Conservation (phyloP, 2,329 filamentous ascomycete species). For the Aspergillus pseudonomiae region DNA sequence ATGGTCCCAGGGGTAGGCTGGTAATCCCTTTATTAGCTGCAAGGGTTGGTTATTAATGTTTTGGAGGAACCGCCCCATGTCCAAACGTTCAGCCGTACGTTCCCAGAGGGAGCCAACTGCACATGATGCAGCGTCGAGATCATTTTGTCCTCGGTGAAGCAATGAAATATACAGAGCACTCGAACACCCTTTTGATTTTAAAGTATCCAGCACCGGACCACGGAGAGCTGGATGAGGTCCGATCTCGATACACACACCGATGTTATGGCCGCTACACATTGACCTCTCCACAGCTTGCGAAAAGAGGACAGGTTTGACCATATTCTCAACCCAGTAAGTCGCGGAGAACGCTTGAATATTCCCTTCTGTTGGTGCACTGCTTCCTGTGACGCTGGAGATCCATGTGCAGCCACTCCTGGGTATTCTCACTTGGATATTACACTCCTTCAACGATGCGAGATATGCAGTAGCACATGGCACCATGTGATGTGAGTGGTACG, state of each 20-base stretch:
- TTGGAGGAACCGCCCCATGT: neutral
- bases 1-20: slow-evolving; percentile 6
- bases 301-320: slow-evolving; percentile 10
- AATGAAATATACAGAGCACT: neutral
- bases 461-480: neutral
- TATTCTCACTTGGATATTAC: neutral
- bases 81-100: neutral
- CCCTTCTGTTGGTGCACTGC: neutral
- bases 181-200: neutral
- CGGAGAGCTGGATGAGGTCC: slow-evolving; percentile 10
- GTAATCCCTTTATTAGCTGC: neutral
- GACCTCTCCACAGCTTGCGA: neutral
- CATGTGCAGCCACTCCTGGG: neutral
- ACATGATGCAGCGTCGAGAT: neutral
- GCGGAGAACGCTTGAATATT: neutral
- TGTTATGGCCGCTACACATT: neutral
- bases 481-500: slow-evolving; percentile 19
- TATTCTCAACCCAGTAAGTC: slow-evolving; percentile 10
- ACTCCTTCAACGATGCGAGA: neutral
- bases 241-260: neutral
- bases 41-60: neutral
- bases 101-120: slow-evolving; percentile 1
- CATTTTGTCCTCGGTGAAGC: neutral
- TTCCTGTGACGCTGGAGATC: slow-evolving; percentile 2
- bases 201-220: neutral